Base-by-base conservation (phyloP, 371 early-diverging fungal species). In the Blakeslea trispora region DNA sequence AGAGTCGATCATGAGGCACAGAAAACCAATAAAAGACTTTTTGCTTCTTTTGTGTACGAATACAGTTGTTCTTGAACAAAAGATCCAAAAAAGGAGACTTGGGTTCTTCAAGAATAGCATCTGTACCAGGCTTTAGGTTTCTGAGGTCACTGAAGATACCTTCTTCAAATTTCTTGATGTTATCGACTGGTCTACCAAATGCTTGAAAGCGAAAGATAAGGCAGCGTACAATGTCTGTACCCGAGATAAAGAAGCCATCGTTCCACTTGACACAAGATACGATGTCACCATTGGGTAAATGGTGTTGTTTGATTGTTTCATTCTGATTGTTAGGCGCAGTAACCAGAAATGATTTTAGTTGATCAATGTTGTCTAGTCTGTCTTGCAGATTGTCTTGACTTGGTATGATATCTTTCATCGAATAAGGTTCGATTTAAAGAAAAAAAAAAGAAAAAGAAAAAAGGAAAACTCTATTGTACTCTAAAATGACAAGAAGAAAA, bases 11-110 rank as follows among this genome's bases (percentile, higher is more conserved):
- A 67, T 91, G 90, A n/a, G 87, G 88, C 3, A 92, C 92, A 5
- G 87, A 84, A 63, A 81, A 88, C 92, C 92, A 94, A 66, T 84
- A 81, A 64, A 93, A 93, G 31, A 94, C 95, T 65, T 94, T 94
- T 69, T 86, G 87, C 63, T 94, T 94, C 77, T 92, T 94, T 70
- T 94, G 93, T 13, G 95, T 92, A 15, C 95, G 72, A 28, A 94
- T 89, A 64, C 92, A 92, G 35, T 87, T 84, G 66, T 90, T 79
- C 63, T 88, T 86, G 75, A 89, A 90, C 44, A 94, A 68, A 47
- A 89, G 83, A 51, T 90, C 90, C 22, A 94, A 64, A 68, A 93
- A 91, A 28, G 75, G 77, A 14, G 86, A 85, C 43, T 92, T 73
- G 32, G 91, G 88, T 53, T 87, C 86, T 63, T 94, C 93, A 8